These are phyloP conservation scores for Saturnispora serradocipensis DNA, from an alignment of 805 yeast genomes.

Conservation along the genomic window DNA sequence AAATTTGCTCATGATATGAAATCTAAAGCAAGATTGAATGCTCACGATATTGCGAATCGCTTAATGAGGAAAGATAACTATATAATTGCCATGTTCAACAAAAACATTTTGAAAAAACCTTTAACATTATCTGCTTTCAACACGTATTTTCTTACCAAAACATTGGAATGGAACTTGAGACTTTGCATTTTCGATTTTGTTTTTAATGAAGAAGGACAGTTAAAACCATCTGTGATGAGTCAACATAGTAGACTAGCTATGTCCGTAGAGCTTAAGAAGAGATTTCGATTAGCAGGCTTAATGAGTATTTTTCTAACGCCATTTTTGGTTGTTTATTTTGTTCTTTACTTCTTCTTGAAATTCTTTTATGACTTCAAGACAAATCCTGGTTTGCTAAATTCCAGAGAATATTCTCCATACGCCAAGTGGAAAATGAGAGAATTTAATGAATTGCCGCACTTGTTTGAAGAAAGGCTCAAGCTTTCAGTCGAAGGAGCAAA, in stretches of 20 bases:
- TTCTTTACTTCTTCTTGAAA: constrained; percentile 74
- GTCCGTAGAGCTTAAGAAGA: constrained; percentile 58
- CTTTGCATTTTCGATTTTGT: constrained; percentile 80
- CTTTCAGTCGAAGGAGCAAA: constrained; percentile 74
- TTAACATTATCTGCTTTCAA: constrained; percentile 33
- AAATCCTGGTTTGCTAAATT: constrained; percentile 73
- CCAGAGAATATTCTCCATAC: constrained; percentile 84
- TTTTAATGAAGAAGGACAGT: constrained; percentile 76
- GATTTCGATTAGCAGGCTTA: constrained; percentile 83
- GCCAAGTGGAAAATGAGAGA: constrained; percentile 96
- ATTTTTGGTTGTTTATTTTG: constrained; percentile 72
- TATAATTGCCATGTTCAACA: constrained; percentile 81
- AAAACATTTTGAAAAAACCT: constrained; percentile 59
- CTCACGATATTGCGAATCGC: constrained; percentile 91
- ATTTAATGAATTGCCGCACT: constrained; percentile 84
- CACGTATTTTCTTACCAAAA: constrained; percentile 53
- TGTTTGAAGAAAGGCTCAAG: constrained; percentile 71
- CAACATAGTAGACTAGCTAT: constrained; percentile 59
- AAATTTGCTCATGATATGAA: constrained; percentile 43
- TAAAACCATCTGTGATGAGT: constrained; percentile 61
- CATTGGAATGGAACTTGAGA: constrained; percentile 90
- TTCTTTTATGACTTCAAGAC: constrained; percentile 89
- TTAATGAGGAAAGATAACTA: constrained; percentile 95
- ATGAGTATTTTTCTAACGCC: constrained; percentile 80
- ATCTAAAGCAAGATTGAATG: constrained; percentile 69